A percentile compares a stretch with the other conserved stretches of the same genome.
Conservation (phyloP, 495 filamentous ascomycete species). For the Aspergillus funiculosus region DNA sequence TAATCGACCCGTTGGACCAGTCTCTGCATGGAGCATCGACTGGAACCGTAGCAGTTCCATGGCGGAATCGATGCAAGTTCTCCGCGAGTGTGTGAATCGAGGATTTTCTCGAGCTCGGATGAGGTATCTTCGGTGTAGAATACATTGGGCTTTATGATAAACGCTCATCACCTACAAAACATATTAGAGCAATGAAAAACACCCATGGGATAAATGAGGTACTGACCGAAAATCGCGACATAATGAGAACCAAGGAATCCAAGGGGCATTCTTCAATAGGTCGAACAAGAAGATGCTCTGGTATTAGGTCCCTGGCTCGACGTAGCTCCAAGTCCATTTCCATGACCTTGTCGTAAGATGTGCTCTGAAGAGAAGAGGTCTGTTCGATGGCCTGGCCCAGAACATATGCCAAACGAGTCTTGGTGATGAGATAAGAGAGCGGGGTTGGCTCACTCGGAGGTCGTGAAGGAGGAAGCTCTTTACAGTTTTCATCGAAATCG, state of each 20-base stretch:
- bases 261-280: conserved; percentile 69
- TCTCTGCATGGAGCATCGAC: conserved; percentile 67
- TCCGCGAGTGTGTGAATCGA: conserved; percentile 75
- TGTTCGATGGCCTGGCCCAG: conserved; percentile 58
- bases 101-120: conserved; percentile 69
- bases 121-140: conserved; percentile 85
- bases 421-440: conserved; percentile 81
- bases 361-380: conserved; percentile 37
- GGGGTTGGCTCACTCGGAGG: conserved; percentile 75
- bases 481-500: conserved; percentile 76
- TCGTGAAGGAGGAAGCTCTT: conserved; percentile 67
- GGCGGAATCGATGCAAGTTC: conserved; percentile 80
- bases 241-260: conserved; percentile 73
- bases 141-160: conserved; percentile 82
- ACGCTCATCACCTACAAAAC: conserved; percentile 61
- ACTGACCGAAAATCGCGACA: conserved; percentile 67
- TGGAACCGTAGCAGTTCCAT: conserved; percentile 75
- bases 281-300: conserved; percentile 71
- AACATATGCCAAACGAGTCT: conserved; percentile 58
- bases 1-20: conserved; percentile 63
- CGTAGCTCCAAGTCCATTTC: conserved; percentile 73
- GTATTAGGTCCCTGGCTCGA: conserved; percentile 62
- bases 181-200: background rate
- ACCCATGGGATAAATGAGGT: no score
- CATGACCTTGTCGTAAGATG: conserved; percentile 79